These are phyloP conservation scores for Collybia mongolica DNA, from an alignment of 768 basidiomycete species.

Conservation along the genomic window DNA sequence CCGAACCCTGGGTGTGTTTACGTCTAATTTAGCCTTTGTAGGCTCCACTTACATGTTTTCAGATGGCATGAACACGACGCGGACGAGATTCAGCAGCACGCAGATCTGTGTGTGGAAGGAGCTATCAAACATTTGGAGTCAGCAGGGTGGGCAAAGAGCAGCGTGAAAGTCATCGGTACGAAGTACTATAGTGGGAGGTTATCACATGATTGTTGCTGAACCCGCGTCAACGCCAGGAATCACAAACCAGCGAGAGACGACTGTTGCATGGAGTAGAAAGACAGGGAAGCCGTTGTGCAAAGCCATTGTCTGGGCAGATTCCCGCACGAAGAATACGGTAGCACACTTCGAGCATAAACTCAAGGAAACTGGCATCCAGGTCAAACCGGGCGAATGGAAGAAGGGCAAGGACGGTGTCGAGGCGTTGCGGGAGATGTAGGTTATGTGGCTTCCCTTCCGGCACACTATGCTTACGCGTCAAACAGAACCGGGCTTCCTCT, in stretches of 20 bases:
- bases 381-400: constrained; percentile 60
- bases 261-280: constrained; percentile 87
- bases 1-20: constrained; percentile 73
- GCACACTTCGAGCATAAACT: constrained; percentile 77
- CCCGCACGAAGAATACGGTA: constrained; percentile 85
- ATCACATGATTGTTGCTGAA: constrained; percentile 14
- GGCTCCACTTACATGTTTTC: constrained; percentile 6
- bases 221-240: constrained; percentile 51
- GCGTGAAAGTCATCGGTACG: constrained; percentile 91
- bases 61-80: constrained; percentile 98
- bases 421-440: constrained; percentile 67
- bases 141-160: constrained; percentile 73
- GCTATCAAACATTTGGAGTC: constrained; percentile 70
- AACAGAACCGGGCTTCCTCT: constrained; percentile 87
- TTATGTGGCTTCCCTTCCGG: constrained; percentile 8
- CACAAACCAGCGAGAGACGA: constrained; percentile 97
- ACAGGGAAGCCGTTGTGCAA: constrained; percentile 88
- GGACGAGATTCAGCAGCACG: constrained; percentile 72
- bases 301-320: constrained; percentile 96
- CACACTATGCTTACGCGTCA: constrained; percentile 3
- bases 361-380: constrained; percentile 70
- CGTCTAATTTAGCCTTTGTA: background rate
- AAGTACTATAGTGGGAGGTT: constrained; percentile 15
- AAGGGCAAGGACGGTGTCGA: constrained; percentile 70
- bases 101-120: constrained; percentile 72